Percentiles rank a stretch among this genome's conserved stretches.
Evolutionary conservation across 1,284 basidiomycete species (phyloP).

Genomic region (Ganoderma lucidum): DNA sequence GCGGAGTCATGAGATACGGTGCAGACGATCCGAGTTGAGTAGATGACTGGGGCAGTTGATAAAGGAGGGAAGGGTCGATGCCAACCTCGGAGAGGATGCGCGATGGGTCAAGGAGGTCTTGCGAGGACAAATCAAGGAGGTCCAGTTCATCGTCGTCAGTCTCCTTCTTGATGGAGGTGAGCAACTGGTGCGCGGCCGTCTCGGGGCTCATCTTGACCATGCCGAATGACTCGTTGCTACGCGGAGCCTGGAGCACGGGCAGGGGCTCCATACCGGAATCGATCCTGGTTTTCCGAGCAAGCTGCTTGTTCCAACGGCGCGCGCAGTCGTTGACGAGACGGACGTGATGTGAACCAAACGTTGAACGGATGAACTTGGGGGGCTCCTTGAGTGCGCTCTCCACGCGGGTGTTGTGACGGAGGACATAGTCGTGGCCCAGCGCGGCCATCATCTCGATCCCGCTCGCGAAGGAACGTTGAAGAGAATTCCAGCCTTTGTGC

Average conservation of each 20-base stretch:
- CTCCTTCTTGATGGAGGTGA: constrained; percentile 20
- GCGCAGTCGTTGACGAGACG: constrained; percentile 18
- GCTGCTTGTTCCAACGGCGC: constrained; percentile 10
- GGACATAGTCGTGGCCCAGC: constrained; percentile 19
- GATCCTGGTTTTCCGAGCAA: background rate
- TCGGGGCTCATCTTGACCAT: background rate
- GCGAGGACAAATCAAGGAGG: constrained; percentile 14
- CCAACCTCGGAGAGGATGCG: background rate
- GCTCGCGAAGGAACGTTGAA: constrained; percentile 34
- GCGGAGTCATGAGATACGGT: no score
- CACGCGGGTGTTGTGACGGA: no score
- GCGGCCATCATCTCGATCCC: constrained; percentile 31
- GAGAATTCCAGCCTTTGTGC: constrained; percentile 38
- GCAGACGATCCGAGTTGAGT: no score
- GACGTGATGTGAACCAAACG: constrained; percentile 15
- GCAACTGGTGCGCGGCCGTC: constrained; percentile 3
- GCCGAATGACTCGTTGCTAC: constrained; percentile 20
- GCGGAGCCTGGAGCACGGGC: background rate
- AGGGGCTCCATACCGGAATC: background rate
- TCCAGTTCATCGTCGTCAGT: background rate
- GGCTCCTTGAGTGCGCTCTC: background rate
- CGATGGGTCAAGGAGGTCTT: background rate
- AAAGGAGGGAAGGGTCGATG: constrained; percentile 6
- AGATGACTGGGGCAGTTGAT: background rate
- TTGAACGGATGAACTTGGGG: constrained; percentile 2